phyloP scores from a whole-genome alignment of 106 monocot species.

The Dendrobium officinale region DNA sequence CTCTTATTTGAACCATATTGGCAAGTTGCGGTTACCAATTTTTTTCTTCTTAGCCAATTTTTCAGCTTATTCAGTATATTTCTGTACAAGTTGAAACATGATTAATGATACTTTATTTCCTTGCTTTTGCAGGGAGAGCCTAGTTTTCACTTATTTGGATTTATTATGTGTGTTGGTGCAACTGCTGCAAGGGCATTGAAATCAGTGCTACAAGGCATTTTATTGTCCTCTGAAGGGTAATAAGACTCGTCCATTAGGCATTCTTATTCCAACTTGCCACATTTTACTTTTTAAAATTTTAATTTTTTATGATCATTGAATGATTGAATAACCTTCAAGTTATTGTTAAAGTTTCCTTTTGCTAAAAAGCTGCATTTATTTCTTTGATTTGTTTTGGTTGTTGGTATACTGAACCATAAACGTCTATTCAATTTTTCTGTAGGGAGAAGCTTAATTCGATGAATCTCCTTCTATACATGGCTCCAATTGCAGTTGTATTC shows the following conservation, averaged over 20 bases:
- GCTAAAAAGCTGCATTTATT: neutral
- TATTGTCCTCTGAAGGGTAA: slow-evolving; percentile 72
- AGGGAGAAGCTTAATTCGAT: slow-evolving; percentile 80
- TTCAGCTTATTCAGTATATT: neutral
- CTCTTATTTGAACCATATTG: neutral
- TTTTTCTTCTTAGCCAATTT: neutral
- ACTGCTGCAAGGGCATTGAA: slow-evolving; percentile 78
- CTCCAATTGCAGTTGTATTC: slow-evolving; percentile 60
- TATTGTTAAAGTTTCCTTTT: neutral
- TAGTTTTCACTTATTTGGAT: slow-evolving; percentile 69
- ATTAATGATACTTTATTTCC: slow-evolving; percentile 3
- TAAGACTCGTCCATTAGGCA: neutral
- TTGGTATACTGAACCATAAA: neutral
- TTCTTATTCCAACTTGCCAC: neutral
- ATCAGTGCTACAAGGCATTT: slow-evolving; percentile 63
- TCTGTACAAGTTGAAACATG: neutral
- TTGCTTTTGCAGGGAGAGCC: slow-evolving; percentile 54
- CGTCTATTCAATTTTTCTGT: neutral
- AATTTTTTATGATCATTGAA: neutral
- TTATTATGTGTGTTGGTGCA: slow-evolving; percentile 60
- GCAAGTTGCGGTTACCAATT: neutral
- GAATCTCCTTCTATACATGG: slow-evolving; percentile 81
- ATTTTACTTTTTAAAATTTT: neutral
- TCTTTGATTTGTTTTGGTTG: neutral
- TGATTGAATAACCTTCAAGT: neutral